Conservation (phyloP, 257 asterid genomes). For the Capsicum rhomboideum region DNA sequence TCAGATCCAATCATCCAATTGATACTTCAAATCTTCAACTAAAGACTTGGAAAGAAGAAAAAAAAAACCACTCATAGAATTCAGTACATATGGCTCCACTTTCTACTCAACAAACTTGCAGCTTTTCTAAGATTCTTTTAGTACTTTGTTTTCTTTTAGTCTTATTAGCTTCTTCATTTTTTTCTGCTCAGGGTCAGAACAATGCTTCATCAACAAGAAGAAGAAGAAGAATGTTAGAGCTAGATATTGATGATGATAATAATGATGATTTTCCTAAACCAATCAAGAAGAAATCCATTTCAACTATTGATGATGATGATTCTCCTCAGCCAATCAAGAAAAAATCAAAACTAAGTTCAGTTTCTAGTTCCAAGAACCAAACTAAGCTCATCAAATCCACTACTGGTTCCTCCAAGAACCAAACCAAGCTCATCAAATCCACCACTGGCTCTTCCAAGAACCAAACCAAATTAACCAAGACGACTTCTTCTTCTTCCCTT, state of each 20-base stretch:
- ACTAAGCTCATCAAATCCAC: conserved; percentile 22
- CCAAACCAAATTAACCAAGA: conserved; percentile 35
- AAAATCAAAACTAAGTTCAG: conserved; percentile 15
- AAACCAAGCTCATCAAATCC: conserved; percentile 22
- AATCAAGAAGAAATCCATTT: conserved; percentile 12
- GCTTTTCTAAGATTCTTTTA: conserved; percentile 27
- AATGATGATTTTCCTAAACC: conserved; percentile 9
- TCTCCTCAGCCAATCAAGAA: conserved; percentile 13
- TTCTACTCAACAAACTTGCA: conserved; percentile 5
- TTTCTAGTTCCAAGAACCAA: conserved; percentile 17
- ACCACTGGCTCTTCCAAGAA: conserved; percentile 25
- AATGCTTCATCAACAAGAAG: conserved; percentile 5
- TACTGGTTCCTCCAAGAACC: conserved; percentile 12
- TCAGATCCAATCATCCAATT: background rate
- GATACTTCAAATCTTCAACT: background rate
- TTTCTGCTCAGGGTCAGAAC: conserved; percentile 22
- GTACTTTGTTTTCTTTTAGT: conserved; percentile 21
- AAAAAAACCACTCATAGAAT: background rate
- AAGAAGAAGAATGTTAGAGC: conserved; percentile 30
- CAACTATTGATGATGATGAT: background rate
- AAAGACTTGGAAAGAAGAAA: background rate
- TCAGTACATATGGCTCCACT: conserved; percentile 54
- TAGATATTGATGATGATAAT: conserved; percentile 5
- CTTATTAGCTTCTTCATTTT: conserved; percentile 34
- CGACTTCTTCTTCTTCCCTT: no score